Conservation (phyloP, 768 basidiomycete species). For the Mrakia blollopis region DNA sequence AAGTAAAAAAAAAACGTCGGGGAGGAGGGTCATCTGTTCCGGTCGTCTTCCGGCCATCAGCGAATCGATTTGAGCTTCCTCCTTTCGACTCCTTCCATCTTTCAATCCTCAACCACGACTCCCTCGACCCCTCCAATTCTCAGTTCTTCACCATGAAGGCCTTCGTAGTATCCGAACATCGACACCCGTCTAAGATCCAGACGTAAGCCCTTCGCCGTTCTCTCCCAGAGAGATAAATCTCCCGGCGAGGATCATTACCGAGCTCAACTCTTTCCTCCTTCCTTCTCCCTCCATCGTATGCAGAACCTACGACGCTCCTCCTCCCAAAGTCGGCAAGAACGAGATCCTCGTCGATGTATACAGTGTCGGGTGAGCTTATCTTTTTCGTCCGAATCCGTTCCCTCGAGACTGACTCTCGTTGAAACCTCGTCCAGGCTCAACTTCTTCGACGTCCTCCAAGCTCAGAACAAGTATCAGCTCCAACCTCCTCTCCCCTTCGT, state of each 20-base stretch:
- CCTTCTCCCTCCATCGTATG: not conserved
- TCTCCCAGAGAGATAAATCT: not conserved
- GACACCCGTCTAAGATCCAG: constrained; percentile 61
- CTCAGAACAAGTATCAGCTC: constrained; percentile 81
- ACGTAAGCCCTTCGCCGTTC: constrained; percentile 40
- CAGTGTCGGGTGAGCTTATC: constrained; percentile 47
- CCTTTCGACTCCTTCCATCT: too few relatives aligned
- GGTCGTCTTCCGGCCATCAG: too few relatives aligned
- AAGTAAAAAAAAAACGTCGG: too few relatives aligned
- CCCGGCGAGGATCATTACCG: not conserved
- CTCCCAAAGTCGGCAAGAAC: constrained; percentile 52
- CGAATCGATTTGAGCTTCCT: too few relatives aligned
- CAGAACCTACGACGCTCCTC: constrained; percentile 52
- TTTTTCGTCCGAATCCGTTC: too few relatives aligned
- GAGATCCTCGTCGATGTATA: constrained; percentile 72
- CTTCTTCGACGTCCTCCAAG: constrained; percentile 52
- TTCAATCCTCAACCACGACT: too few relatives aligned
- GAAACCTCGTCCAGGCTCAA: not conserved
- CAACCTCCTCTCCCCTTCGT: constrained; percentile 81
- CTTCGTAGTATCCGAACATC: constrained; percentile 65
- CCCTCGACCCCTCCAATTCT: too few relatives aligned
- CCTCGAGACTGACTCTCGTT: constrained; percentile 33
- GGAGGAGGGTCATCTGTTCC: too few relatives aligned
- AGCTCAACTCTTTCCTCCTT: not conserved
- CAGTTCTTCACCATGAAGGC: constrained; percentile 59